Evolutionary conservation across 208 protist species (phyloP).

Genomic region (Entamoeba histolytica): DNA sequence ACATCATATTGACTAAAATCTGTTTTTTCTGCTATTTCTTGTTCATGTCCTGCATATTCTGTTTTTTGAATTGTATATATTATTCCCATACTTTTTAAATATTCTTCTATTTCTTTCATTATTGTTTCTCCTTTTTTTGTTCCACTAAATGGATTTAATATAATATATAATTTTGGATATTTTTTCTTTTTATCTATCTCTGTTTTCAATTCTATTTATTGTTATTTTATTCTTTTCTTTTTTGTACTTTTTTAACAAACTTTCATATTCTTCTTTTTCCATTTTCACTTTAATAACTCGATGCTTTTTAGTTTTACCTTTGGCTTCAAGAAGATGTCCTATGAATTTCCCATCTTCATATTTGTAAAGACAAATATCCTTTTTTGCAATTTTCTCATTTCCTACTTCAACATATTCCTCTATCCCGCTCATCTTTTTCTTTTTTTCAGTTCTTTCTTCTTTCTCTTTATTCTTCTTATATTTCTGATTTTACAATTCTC

Average conservation of each 20-base stretch:
- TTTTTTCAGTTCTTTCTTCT: no score
- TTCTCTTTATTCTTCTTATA: no score
- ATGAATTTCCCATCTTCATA: background rate
- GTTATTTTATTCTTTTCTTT: background rate
- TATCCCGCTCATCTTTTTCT: no score
- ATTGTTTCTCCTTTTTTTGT: background rate
- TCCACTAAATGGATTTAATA: background rate
- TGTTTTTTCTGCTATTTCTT: background rate
- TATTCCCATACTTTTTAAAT: background rate
- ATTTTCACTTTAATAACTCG: background rate
- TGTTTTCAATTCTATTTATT: background rate
- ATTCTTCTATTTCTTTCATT: background rate
- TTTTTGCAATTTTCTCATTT: background rate
- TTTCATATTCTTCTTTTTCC: background rate
- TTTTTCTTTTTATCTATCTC: background rate
- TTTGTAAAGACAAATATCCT: background rate
- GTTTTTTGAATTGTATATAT: background rate
- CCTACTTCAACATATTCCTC: no score
- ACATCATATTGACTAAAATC: background rate
- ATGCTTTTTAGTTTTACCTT: background rate
- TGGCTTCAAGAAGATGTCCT: background rate
- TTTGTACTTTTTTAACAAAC: background rate
- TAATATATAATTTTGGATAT: background rate
- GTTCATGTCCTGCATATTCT: background rate
- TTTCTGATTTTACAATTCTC: no score